These are phyloP conservation scores for Talaromyces liani DNA, from an alignment of 495 filamentous ascomycete genomes.

Conservation along the genomic window DNA sequence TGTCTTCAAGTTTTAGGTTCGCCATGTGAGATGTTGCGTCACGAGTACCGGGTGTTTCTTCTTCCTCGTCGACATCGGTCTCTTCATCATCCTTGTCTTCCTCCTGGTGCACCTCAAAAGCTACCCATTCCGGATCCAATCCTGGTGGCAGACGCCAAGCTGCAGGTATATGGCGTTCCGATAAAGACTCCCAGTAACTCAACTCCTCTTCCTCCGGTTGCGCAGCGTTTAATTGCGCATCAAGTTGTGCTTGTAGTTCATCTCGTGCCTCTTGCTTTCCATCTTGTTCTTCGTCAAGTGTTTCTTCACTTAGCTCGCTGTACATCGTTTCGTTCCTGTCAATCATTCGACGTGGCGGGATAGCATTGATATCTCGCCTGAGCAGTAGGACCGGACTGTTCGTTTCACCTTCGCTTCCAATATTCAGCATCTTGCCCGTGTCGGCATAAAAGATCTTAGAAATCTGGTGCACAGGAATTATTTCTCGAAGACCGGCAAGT, in stretches of 20 bases:
- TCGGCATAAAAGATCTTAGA: constrained; percentile 98
- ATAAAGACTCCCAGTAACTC: constrained; percentile 14
- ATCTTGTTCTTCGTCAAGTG: constrained; percentile 11
- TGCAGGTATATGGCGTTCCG: constrained; percentile 32
- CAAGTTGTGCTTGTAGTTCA: constrained; percentile 54
- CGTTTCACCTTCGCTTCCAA: constrained; percentile 66
- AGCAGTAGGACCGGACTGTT: constrained; percentile 83
- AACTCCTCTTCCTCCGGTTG: constrained; percentile 17
- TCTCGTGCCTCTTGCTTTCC: constrained; percentile 28
- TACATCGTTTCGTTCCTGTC: constrained; percentile 37
- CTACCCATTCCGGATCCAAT: constrained; percentile 92
- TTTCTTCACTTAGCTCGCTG: constrained; percentile 13
- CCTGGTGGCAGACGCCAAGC: constrained; percentile 66
- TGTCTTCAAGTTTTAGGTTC: constrained; percentile 12
- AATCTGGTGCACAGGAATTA: constrained; percentile 82
- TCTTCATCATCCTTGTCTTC: constrained; percentile 42
- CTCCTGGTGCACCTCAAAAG: constrained; percentile 79
- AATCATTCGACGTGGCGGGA: constrained; percentile 61
- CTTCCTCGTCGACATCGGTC: constrained; percentile 48
- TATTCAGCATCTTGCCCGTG: constrained; percentile 89
- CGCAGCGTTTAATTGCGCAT: constrained; percentile 57
- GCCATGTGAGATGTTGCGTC: neutral
- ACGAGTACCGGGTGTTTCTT: neutral
- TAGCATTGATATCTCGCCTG: constrained; percentile 73
- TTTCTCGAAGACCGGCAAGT: constrained; percentile 72